phyloP scores from a whole-genome alignment of 2,329 filamentous ascomycete genomes.

The Trichophyton schoenleinii region DNA sequence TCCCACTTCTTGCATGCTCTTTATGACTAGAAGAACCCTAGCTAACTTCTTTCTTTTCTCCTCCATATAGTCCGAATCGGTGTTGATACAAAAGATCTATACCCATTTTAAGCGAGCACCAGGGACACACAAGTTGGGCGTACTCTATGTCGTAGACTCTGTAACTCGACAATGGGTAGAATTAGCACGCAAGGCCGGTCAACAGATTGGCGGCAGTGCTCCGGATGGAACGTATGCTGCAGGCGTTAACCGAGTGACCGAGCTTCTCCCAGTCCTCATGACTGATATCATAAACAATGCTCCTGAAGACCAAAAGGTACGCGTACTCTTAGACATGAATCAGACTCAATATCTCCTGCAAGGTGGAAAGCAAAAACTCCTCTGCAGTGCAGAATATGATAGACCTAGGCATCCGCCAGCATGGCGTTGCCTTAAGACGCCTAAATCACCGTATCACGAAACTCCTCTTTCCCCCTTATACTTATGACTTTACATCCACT shows the following conservation, averaged over 20 bases:
- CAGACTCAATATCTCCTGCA: conserved; percentile 6
- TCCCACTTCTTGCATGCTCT: conserved; percentile 1
- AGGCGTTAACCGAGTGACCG: conserved; percentile 91
- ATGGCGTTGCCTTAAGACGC: conserved; percentile 7
- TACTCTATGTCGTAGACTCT: conserved; percentile 99
- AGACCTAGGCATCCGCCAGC: background rate
- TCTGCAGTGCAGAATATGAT: conserved; percentile 1
- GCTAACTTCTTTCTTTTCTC: conserved; percentile 19
- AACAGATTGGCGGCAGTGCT: conserved; percentile 66
- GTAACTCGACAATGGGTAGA: conserved; percentile 98
- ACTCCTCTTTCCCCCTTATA: conserved; percentile 1
- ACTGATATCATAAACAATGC: conserved; percentile 83
- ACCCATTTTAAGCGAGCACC: conserved; percentile 94
- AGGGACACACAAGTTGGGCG: conserved; percentile 91
- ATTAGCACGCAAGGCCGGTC: conserved; percentile 74
- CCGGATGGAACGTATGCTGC: conserved; percentile 88
- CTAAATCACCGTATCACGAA: conserved; percentile 9
- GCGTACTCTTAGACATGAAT: conserved; percentile 30
- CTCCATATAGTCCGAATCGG: conserved; percentile 66
- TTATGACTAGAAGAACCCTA: background rate
- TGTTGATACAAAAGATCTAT: conserved; percentile 90
- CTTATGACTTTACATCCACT: conserved; percentile 7
- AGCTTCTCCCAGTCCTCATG: conserved; percentile 86
- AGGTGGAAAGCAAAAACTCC: background rate
- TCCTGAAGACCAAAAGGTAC: conserved; percentile 93